Evolutionary conservation across 768 basidiomycete genomes (phyloP), one percentile per base, ranked within the genome.

Genomic region (Cystofilobasidium bisporidii): DNA sequence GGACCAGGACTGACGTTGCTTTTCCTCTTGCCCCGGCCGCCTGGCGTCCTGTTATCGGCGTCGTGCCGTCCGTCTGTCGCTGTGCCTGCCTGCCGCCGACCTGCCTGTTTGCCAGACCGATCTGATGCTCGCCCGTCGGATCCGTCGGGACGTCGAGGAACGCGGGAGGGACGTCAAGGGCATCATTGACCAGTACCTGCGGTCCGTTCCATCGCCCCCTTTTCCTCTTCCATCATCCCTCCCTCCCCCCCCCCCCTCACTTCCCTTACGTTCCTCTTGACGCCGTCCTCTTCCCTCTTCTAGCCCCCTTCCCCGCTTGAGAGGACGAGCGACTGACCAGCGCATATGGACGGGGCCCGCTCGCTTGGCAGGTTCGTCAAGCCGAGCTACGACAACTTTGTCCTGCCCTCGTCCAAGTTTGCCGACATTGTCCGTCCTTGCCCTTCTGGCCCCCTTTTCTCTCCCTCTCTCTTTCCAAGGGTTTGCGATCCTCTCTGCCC

Each of bases 111-210:
- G 74, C 68, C 92, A 98, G 75, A 87, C 92, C 11, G 96, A 99
- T 76, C 79, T 98, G 26, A 99, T 99, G 96, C 86, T 99, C 58
- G 91, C 94, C 1, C 84, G 96, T 66, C 84, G 96, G 45, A 87
- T 99, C 63, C 81, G 84, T 70, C 82, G 96, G 64, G 96, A 98
- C 73, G 83, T 89, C 22, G 83, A 85, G 72, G 92, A 99, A 76
- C 83, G 96, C 55, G 90, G 89, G 0, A 80, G 96, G 63, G 85
- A 81, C 64, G 86, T 97, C 0, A 85, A 86, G 4, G 93, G 94
- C 1, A 83, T 97, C 59, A 82, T 97, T 14, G 89, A 92, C 73
- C 92, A 96, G 87, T 89, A 72, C 69, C 83, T 75, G 36, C 32
- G 65, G 65, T 48, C n/a, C 20, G 66, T 50, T 11, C 45, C 43